Conservation (phyloP, 805 yeast species). For the Candida coquimbonensis region DNA sequence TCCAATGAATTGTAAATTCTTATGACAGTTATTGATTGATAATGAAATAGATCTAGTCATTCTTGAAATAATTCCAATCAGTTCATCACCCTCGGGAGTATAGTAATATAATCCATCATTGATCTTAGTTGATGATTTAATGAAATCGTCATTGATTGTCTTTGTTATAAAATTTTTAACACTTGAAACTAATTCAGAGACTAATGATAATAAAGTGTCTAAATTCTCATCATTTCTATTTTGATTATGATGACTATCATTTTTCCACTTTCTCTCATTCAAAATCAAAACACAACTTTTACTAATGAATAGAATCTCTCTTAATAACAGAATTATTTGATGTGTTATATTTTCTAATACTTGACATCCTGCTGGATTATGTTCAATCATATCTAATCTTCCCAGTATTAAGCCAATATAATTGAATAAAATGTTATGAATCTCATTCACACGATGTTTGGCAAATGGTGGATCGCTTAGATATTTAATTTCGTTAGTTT, state of each 20-base stretch:
- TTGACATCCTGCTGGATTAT: conserved; percentile 64
- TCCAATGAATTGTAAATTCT: conserved; percentile 50
- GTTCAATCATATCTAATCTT: conserved; percentile 71
- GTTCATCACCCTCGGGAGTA: conserved; percentile 60
- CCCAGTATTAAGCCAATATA: conserved; percentile 67
- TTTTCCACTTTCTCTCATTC: conserved; percentile 19
- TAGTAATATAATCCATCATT: conserved; percentile 37
- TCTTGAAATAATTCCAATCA: conserved; percentile 52
- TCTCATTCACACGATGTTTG: conserved; percentile 54
- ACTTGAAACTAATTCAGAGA: conserved; percentile 57
- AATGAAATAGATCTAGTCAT: conserved; percentile 49
- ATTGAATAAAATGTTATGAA: conserved; percentile 49
- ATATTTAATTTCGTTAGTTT: conserved; percentile 29
- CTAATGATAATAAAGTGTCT: conserved; percentile 51
- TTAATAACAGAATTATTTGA: conserved; percentile 56
- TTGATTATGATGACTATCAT: conserved; percentile 1
- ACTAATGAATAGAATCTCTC: conserved; percentile 58
- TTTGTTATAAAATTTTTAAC: conserved; percentile 57
- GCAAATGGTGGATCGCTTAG: conserved; percentile 54
- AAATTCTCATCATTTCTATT: conserved; percentile 33
- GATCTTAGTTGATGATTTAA: conserved; percentile 4
- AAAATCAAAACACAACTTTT: conserved; percentile 36
- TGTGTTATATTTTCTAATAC: conserved; percentile 58
- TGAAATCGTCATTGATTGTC: conserved; percentile 36
- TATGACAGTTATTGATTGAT: conserved; percentile 44